Evolutionary conservation across 169 alveolate genomes (phyloP).

Genomic region (Plasmodium vivax): DNA sequence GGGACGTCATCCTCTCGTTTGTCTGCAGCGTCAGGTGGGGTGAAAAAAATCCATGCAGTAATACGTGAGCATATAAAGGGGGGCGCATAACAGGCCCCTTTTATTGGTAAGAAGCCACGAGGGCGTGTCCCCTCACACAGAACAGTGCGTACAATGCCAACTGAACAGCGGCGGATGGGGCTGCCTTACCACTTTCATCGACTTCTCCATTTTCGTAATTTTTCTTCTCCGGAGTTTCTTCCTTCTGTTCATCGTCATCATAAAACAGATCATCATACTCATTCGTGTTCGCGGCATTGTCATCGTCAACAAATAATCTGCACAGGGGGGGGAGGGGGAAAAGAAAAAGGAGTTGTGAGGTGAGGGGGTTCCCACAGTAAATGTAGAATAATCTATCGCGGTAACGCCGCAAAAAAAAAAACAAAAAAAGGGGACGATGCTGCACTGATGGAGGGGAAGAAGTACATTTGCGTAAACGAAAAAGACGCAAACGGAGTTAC

Average conservation of each 20-base stretch:
- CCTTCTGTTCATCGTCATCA: constrained; percentile 75
- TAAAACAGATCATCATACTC: constrained; percentile 85
- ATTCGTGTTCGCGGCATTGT: constrained; percentile 86
- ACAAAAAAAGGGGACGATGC: neutral
- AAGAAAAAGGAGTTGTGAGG: neutral
- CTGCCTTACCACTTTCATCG: constrained; percentile 77
- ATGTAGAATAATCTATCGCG: neutral
- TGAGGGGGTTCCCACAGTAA: too few species aligned
- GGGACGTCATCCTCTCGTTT: constrained; percentile 75
- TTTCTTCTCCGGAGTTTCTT: constrained; percentile 72
- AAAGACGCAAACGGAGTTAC: neutral
- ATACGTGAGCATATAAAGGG: neutral
- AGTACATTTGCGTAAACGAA: neutral
- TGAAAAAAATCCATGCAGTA: neutral
- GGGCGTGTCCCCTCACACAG: neutral
- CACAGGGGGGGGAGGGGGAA: neutral
- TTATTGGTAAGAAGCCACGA: neutral
- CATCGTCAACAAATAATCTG: constrained; percentile 90
- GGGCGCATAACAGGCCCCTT: neutral
- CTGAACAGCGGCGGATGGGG: neutral
- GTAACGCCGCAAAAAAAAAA: neutral
- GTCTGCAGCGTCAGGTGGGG: neutral
- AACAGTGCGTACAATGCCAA: neutral
- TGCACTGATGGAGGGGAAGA: neutral
- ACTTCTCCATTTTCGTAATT: constrained; percentile 68